Evolutionary conservation across 1,284 basidiomycete genomes (phyloP).

Genomic region (Sutorius eximius): DNA sequence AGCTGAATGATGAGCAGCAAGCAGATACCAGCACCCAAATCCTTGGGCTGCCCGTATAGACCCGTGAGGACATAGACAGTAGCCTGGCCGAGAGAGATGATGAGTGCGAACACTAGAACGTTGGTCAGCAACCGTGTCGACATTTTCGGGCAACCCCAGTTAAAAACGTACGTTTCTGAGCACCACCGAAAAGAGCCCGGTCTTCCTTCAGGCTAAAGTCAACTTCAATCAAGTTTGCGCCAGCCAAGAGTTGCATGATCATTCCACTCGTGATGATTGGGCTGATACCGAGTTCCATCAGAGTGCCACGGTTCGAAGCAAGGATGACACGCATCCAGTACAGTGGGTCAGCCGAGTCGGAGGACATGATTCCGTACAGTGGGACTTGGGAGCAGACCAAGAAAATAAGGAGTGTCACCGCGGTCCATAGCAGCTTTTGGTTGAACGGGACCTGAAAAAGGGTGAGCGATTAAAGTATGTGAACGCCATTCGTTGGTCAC

Average conservation of each 20-base stretch:
- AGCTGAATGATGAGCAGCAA: slow-evolving; percentile 95
- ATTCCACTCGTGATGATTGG: slow-evolving; percentile 98
- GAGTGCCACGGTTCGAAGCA: slow-evolving; percentile 95
- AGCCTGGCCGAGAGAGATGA: slow-evolving; percentile 95
- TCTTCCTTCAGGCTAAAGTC: slow-evolving; percentile 98
- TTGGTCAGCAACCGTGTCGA: not conserved
- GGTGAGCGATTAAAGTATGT: slow-evolving; percentile 16
- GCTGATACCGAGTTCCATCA: slow-evolving; percentile 98
- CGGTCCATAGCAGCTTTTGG: slow-evolving; percentile 96
- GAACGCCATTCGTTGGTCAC: slow-evolving; percentile 19
- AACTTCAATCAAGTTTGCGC: slow-evolving; percentile 96
- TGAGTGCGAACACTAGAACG: slow-evolving; percentile 85
- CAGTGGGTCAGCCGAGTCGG: slow-evolving; percentile 95
- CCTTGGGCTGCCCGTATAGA: slow-evolving; percentile 91
- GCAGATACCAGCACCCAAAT: slow-evolving; percentile 96
- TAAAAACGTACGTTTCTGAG: slow-evolving; percentile 83
- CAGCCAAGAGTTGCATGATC: slow-evolving; percentile 99
- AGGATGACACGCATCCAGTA: slow-evolving; percentile 99
- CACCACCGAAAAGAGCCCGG: slow-evolving; percentile 91
- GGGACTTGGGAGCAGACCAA: slow-evolving; percentile 97
- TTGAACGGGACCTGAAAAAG: slow-evolving; percentile 81
- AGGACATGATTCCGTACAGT: slow-evolving; percentile 97
- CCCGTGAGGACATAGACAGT: slow-evolving; percentile 98
- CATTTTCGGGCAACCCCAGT: not conserved
- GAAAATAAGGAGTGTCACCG: slow-evolving; percentile 96